A percentile compares a stretch with the other conserved stretches of the same genome.
Evolutionary conservation across 129 eudicot genomes (phyloP).

Genomic region (Artemisia argyi): DNA sequence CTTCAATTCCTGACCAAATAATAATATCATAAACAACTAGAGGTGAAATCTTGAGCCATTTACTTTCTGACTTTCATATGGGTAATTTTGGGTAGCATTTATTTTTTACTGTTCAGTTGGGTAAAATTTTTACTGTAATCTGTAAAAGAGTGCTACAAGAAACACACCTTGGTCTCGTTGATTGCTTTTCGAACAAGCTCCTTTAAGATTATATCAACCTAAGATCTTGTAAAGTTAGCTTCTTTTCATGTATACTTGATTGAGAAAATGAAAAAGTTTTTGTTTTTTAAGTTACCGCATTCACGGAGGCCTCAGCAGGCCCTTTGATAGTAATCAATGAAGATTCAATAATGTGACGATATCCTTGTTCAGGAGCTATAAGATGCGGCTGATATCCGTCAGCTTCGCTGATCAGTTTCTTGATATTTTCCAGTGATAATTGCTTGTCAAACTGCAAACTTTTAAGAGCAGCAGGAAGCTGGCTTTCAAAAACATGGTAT

Average conservation of each 20-base stretch:
- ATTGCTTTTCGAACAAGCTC: slow-evolving; percentile 52
- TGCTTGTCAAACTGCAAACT: slow-evolving; percentile 69
- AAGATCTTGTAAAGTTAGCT: slow-evolving; percentile 15
- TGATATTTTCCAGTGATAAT: slow-evolving; percentile 40
- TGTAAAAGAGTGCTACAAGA: slow-evolving; percentile 3
- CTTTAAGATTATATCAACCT: slow-evolving; percentile 50
- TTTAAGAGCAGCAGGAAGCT: slow-evolving; percentile 72
- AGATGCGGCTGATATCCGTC: slow-evolving; percentile 49
- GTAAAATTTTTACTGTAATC: not conserved
- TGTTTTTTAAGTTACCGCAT: slow-evolving; percentile 36
- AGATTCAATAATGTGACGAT: slow-evolving; percentile 50
- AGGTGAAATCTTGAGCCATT: not conserved
- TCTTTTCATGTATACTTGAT: slow-evolving; percentile 3
- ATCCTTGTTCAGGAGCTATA: slow-evolving; percentile 55
- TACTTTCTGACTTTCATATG: not conserved
- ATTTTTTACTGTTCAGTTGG: no score
- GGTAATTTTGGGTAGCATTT: not conserved
- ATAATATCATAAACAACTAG: not conserved
- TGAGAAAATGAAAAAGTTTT: not conserved
- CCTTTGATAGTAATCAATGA: slow-evolving; percentile 43
- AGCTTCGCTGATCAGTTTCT: slow-evolving; percentile 42
- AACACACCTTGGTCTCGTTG: slow-evolving; percentile 46
- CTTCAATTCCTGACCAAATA: slow-evolving; percentile 42
- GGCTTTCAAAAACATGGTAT: slow-evolving; percentile 77
- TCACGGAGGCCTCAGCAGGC: slow-evolving; percentile 48